Evolutionary conservation across 2,329 filamentous ascomycete species (phyloP), one percentile per base, ranked within the genome.

Genomic region (Xylariomycetidae sp.): DNA sequence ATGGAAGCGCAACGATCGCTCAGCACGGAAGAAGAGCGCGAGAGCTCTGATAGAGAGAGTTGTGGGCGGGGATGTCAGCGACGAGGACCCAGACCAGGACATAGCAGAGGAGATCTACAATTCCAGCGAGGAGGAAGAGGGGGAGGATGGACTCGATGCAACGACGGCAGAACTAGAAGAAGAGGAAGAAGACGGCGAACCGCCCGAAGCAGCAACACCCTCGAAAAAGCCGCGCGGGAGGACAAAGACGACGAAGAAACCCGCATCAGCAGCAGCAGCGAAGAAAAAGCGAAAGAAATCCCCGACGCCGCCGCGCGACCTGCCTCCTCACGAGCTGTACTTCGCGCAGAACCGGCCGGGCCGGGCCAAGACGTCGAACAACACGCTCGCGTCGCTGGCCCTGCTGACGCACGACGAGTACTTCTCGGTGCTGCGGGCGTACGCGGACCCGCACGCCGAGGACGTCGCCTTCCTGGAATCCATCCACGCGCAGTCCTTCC

Each of bases 401-500:
- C 68, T 95, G 9, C 77, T 97, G 36, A 88, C 85, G 2, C 89
- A 96, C 52, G 89, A 97, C 37, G 88, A 96, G 55, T 98, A 92
- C 61, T 94, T 94, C 49, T 70, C 76, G 27, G 63, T 83, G 18
- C 67, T 86, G 18, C 72, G 76, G 22, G 66, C 73, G 22, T 78
- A 80, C 44, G 55, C 70, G 38, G 84, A 94, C 46, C 76, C 74
- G 0, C 89, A 95, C 56, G 66, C 68, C 20, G 61, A 70, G 3
- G 85, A 94, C 44, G 75, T 85, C 31, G 69, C 75, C 13, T 83
- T 84, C 44, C 67, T 98, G 16, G 71, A 85, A 45, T 73, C 78
- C 6, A 63, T 95, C 15, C 90, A 97, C 55, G 69, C 78, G 27
- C 78, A 84, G 40, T 88, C 85, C 1, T 97, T 95, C 56, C 75